Evolutionary conservation across 2,329 filamentous ascomycete species (phyloP), one percentile per base, ranked within the genome.

Genomic region (Fusarium newnesense): DNA sequence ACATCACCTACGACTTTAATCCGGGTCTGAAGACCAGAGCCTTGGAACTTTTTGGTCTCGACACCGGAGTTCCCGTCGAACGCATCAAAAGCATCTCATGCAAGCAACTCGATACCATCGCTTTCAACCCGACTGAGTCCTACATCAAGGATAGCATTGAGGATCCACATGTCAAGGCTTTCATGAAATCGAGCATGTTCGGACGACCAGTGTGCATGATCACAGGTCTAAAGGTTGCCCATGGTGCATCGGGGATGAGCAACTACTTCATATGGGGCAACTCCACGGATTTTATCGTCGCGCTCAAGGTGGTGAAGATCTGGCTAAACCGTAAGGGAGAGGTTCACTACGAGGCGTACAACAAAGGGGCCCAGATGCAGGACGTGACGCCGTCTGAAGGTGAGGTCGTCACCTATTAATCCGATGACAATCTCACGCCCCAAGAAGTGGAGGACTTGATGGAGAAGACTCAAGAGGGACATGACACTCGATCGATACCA

Each of bases 81-180:
- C 30, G 30, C 30, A 24, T 24, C 24, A 24, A 24, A 24, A 24
- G 24, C 24, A 32, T 32, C 30, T 47, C 19, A 2, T 47, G 44
- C 26, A 19, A 47, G 5, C 26, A 47, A 10, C 44, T 47, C 4
- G 26, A 21, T 15, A 47, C 44, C 8, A 12, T 47, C 1, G 26
- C 2, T 12, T 47, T 47, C 44, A 10, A 0, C 12, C 44, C 26
- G 9, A 47, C 26, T 3, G 1, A 28, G 26, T 5, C 26, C 26
- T 47, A 28, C 4, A 19, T 47, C 11, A 47, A 21, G 12, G 26
- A 47, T 7, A 28, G 12, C 0, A 21, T 47, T 6, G 44, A 7
- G 15, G 21, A 28, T 6, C 26, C 21, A 0, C 3, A 2, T 11
- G 11, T 3, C 19, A 18, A 47, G 26, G 11, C 18, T 47, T 0